Evolutionary conservation across 2,329 filamentous ascomycete species (phyloP), one percentile per base, ranked within the genome.

Genomic region (Periconia digitata): DNA sequence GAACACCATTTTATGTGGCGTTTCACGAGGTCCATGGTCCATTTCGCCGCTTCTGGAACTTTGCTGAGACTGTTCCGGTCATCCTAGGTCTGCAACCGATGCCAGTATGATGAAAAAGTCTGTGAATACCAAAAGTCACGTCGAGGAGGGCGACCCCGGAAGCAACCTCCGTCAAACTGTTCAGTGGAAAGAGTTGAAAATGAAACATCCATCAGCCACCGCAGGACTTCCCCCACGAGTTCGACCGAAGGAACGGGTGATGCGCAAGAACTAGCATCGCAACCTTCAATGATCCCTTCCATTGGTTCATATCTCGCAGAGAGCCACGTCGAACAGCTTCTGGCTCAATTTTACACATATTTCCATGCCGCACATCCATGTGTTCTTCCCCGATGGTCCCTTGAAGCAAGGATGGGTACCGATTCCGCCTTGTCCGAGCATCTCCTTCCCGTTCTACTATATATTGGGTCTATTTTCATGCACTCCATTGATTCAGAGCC

Each of bases 381-480:
- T 45, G 51, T 56, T 6, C 50, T 62, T 21, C 59, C 59, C n/a
- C 36, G 43, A 37, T 55, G 50, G 50, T 46, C 53, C 3, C 46
- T 62, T 8, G 40, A 47, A 12, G 10, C 40, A 27, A 46, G 46
- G 16, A 36, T 52, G 12, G 36, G 32, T 24, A 44, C 16, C 16
- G 51, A 56, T 7, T 34, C 44, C 10, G 27, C 27, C 17, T 35
- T 47, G 16, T 43, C 24, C 4, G 47, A 49, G 15, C 32, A 46
- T 20, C 43, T 60, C 2, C 72, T 76, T 50, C 67, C 76, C 32
- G 75, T 78, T 8, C 70, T 83, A 43, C 74, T 76, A 40, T 80
- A 79, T 56, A 74, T 81, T 34, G 81, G 77, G 12, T 72, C 77
- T 3, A 77, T 81, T 51, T 82, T 79, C 54, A 71, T 75, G 2